Evolutionary conservation across 2,329 filamentous ascomycete species (phyloP).

Genomic region (Trichoderma breve): DNA sequence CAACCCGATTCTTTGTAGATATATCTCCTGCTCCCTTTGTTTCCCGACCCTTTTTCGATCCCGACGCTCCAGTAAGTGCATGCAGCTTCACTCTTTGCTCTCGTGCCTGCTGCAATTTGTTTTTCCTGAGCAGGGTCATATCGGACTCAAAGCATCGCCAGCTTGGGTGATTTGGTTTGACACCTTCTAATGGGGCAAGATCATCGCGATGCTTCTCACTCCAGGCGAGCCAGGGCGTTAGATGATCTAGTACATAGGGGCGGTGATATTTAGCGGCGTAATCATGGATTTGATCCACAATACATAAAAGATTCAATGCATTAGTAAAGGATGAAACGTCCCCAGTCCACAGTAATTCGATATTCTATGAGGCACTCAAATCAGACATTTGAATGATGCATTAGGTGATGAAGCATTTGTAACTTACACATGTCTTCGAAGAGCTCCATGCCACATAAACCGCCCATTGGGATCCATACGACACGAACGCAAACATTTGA

Average conservation of each 20-base stretch:
- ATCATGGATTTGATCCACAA: background rate
- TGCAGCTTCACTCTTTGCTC: background rate
- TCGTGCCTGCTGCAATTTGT: background rate
- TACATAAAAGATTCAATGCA: background rate
- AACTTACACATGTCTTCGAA: background rate
- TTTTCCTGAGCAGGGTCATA: background rate
- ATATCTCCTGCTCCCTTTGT: background rate
- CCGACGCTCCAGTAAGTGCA: background rate
- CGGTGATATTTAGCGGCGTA: background rate
- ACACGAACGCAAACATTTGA: background rate
- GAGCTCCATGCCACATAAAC: background rate
- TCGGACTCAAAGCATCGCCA: background rate
- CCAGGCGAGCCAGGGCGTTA: background rate
- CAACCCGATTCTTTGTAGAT: background rate
- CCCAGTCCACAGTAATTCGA: background rate
- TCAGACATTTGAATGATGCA: background rate
- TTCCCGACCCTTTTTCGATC: background rate
- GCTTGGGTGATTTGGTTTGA: background rate
- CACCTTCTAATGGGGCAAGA: rapidly evolving
- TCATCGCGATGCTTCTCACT: background rate
- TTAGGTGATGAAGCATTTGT: rapidly evolving
- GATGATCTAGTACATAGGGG: background rate
- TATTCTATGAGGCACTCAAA: background rate
- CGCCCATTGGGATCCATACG: background rate
- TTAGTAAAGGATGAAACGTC: background rate